Conservation (phyloP, 2,329 filamentous ascomycete species). For the Periconia digitata region DNA sequence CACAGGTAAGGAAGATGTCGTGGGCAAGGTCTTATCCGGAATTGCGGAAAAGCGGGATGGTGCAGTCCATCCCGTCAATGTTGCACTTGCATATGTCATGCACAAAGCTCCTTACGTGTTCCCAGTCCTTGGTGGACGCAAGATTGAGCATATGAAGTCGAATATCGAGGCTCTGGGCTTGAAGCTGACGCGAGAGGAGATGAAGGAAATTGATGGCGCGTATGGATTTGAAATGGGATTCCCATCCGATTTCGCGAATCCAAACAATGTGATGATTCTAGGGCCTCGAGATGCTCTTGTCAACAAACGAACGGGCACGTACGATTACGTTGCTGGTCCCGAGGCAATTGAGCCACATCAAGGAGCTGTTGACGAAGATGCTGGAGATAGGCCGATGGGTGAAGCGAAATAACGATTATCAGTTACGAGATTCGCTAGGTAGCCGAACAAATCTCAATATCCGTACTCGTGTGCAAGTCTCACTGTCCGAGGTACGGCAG, state of each 20-base stretch:
- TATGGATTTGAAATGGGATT: conserved; percentile 67
- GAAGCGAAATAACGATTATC: not conserved
- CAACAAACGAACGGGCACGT: conserved; percentile 17
- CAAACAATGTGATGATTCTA: conserved; percentile 18
- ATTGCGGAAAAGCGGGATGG: conserved; percentile 60
- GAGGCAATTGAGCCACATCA: conserved; percentile 30
- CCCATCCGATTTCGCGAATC: conserved; percentile 46
- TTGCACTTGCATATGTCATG: conserved; percentile 74
- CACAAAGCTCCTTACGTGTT: conserved; percentile 72
- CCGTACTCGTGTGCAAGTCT: no score
- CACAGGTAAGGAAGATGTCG: conserved; percentile 52
- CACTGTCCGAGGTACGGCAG: no score
- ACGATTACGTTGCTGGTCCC: conserved; percentile 27
- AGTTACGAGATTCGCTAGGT: no score
- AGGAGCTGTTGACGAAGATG: conserved; percentile 18
- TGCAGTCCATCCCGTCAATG: conserved; percentile 50
- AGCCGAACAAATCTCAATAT: no score
- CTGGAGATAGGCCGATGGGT: not conserved
- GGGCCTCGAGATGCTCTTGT: conserved; percentile 29
- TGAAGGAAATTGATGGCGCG: conserved; percentile 66
- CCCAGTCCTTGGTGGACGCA: conserved; percentile 71
- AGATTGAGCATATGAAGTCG: conserved; percentile 66
- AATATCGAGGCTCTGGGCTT: conserved; percentile 70
- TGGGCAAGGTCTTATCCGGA: conserved; percentile 61
- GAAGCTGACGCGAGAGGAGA: conserved; percentile 61